These are phyloP conservation scores for Tolypocladium nubicola DNA, from an alignment of 2,329 filamentous ascomycete genomes.

Conservation along the genomic window DNA sequence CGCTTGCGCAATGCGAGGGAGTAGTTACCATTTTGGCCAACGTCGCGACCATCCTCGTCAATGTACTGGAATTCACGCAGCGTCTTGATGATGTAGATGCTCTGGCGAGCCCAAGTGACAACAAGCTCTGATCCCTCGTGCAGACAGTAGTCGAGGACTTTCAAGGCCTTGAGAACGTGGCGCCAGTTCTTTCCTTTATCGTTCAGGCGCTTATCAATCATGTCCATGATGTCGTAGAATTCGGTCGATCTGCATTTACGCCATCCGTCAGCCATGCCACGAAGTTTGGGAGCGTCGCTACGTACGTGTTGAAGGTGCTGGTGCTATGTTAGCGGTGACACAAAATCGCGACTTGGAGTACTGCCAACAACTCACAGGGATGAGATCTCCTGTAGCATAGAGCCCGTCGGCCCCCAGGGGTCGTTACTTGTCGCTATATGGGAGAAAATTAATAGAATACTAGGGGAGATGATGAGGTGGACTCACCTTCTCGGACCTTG, in stretches of 20 bases:
- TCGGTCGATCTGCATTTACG: slow-evolving; percentile 62
- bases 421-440: slow-evolving; percentile 88
- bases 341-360: not conserved
- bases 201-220: slow-evolving; percentile 96
- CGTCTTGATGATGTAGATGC: slow-evolving; percentile 98
- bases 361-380: slow-evolving; percentile 30
- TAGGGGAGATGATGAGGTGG: not conserved
- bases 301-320: slow-evolving; percentile 93
- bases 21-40: slow-evolving; percentile 79
- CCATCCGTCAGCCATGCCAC: not conserved
- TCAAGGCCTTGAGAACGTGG: slow-evolving; percentile 93
- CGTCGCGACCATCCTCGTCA: slow-evolving; percentile 89
- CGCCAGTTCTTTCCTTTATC: slow-evolving; percentile 99
- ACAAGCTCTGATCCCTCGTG: slow-evolving; percentile 95
- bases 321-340: not conserved
- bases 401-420: slow-evolving; percentile 89
- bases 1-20: slow-evolving; percentile 1
- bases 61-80: slow-evolving; percentile 93
- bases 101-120: slow-evolving; percentile 96
- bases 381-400: not conserved
- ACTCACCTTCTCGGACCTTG: slow-evolving; percentile 91
- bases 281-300: slow-evolving; percentile 5
- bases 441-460: not conserved
- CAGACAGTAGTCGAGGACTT: slow-evolving; percentile 94
- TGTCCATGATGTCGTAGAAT: slow-evolving; percentile 99